Base-by-base conservation (phyloP, 345 rosid genomes). In the Salix dunnii region DNA sequence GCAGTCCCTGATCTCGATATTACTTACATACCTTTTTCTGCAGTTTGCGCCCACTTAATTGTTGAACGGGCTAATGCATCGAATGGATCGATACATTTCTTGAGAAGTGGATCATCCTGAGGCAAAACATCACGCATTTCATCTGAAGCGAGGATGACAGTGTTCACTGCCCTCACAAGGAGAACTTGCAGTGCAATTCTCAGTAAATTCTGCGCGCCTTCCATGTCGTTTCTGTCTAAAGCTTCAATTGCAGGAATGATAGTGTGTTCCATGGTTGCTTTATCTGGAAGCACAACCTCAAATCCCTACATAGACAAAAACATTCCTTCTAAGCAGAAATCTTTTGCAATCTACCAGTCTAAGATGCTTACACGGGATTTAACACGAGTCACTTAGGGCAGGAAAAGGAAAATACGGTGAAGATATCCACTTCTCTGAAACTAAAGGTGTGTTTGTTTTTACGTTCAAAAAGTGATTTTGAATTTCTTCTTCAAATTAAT, bases 171-270 rank as follows among this genome's bases (percentile, higher is more conserved):
- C 68, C 88, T 80, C n/a, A 86, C 87, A 11, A 88, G 83, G 23
- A 88, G 84, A 62, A 88, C 88, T 77, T 84, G 89, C 40, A 88
- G 88, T 53, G 88, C 88, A 2, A 88, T 88, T 64, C 91, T 77
- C 75, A 86, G 58, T 78, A 88, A 82, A 77, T 88, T 86, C 42
- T 65, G 73, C 0, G 89, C 91, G 27, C 89, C 89, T 86, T 85
- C 84, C 74, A 78, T 77, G 67, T 88, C 91, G 11, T 78, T 85
- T 77, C 88, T 74, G 73, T 81, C 77, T 35, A 75, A 75, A 11
- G 89, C 88, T 62, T 83, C 85, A 31, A 86, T 70, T 7, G 89
- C 88, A 46, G 89, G 91, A 68, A 86, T 71, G 48, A 86, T 70
- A 4, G 83, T 69, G 51, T 86, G 88, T 21, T 85, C 89, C 85